Base-by-base conservation (phyloP, 345 rosid species). In the Dipteronia sinensis region DNA sequence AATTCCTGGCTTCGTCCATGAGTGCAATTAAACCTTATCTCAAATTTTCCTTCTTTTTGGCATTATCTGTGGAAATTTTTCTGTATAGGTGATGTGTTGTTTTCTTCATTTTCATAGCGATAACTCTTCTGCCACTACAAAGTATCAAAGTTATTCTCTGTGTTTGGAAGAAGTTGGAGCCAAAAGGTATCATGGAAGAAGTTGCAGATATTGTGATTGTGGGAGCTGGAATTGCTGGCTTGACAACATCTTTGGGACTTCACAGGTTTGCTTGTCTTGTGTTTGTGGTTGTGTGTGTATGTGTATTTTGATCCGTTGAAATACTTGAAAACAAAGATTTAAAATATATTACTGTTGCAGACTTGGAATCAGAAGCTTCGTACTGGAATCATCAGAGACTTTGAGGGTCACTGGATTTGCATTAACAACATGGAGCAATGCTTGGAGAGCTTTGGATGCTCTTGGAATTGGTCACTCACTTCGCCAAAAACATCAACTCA, bases 401-500 rank as follows among this genome's bases (percentile, higher is more conserved):
- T 84, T 94, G 77, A 88, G 96, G 77, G 80, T 53, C 20, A 75
- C 88, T 4, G 96, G 96, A 42, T 91, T 89, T 75, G 92, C 92
- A 2, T 62, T 92, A 3, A 13, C 80, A 0, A 78, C 62, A 17
- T 94, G 89, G 92, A 65, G 81, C 47, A 93, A 93, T 64, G 96
- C 89, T 69, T 90, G 94, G 98, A 91, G 77, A 77, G 94, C 94
- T 47, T 79, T 92, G 79, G 98, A 90, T 72, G 91, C 87, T 59
- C 42, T 88, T 15, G 93, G 93, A 62, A 68, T 92, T 3, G 88
- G 87, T 17, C 77, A 90, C 27, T 76, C 78, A 8, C 72, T 93
- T 47, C 92, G 92, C 10, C 62, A 31, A 61, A 82, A 78, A 29
- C 93, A 90, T 76, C 22, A 27, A 29, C 78, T 34, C 11, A 76